Percentiles rank a stretch among this genome's conserved stretches.
phyloP scores from a whole-genome alignment of 2,329 filamentous ascomycete genomes.

The Capronia coronata region DNA sequence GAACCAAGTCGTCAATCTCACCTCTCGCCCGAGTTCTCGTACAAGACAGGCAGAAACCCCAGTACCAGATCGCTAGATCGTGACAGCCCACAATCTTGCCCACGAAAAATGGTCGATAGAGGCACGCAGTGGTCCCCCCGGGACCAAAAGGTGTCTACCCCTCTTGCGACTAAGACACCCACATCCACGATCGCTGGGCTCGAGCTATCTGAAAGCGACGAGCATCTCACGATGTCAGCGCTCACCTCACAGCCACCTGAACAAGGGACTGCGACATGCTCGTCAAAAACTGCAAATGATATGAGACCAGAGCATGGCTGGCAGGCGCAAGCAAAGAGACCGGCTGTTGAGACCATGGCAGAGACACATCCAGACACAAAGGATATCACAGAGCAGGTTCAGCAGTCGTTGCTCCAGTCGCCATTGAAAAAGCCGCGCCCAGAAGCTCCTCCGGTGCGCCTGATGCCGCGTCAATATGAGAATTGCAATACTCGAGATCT shows the following conservation, averaged over 20 bases:
- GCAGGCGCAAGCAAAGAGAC: conserved; percentile 15
- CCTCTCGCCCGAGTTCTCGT: conserved; percentile 10
- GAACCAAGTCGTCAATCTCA: conserved; percentile 8
- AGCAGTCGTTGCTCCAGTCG: conserved; percentile 6
- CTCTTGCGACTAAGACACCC: conserved; percentile 30
- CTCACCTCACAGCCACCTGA: background rate
- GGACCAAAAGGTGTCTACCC: conserved; percentile 7
- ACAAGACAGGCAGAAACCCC: conserved; percentile 9
- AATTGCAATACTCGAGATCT: conserved; percentile 75
- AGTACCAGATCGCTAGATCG: conserved; percentile 23
- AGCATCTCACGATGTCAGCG: background rate
- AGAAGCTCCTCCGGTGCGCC: conserved; percentile 44
- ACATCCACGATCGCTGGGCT: conserved; percentile 32
- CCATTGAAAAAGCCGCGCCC: conserved; percentile 42
- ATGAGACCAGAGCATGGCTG: conserved; percentile 1
- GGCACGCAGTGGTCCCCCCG: conserved; percentile 48
- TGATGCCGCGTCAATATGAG: conserved; percentile 66
- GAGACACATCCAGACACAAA: conserved; percentile 1
- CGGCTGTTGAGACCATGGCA: conserved; percentile 13
- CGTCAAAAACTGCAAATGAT: conserved; percentile 1
- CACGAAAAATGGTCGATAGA: conserved; percentile 40
- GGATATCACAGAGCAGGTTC: conserved; percentile 2
- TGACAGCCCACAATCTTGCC: conserved; percentile 9
- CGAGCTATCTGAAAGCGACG: conserved; percentile 19
- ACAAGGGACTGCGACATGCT: background rate